Evolutionary conservation across 1,284 basidiomycete species (phyloP), one percentile per base, ranked within the genome.

Genomic region (Xanthoconium separans): DNA sequence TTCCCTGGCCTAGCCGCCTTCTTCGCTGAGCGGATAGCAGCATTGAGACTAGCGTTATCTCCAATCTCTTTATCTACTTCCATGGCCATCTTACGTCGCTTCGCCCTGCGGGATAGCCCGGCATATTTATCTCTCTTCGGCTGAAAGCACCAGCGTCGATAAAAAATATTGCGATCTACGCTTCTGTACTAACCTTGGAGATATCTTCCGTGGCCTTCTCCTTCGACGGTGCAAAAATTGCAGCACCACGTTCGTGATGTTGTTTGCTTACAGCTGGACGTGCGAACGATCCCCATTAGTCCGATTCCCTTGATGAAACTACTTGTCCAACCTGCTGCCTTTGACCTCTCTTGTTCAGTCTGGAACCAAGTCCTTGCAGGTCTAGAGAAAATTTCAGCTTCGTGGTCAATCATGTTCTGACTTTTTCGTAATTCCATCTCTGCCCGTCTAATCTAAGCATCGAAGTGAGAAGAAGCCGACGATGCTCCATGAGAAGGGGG

Each of bases 361-460:
- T 98, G 96, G 83, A 99, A 99, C 97, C 97, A 99, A 13, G 95
- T 98, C 59, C 96, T 79, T 27, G 94, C 93, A 9, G 97, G 97
- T 47, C 96, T 81, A 33, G 91, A 87, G 70, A 88, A 93, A 64
- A 99, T 99, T 74, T 99, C 97, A n/a, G 83, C 84, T 70, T 92
- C 83, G 65, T 99, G 93, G 69, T 95, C 88, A 51, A 98, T 85
- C 81, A 99, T 87, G 70, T 99, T 99, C 71, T 97, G 85, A 36
- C 95, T 93, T 73, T 98, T 99, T 62, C 82, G 87, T 20, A 99
- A 67, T 72, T 99, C 93, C 94, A 98, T 98, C 72, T 99, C 97
- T 4, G 93, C 95, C 70, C 84, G 84, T 39, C 91, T 85, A 49
- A 95, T 73, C 89, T 93, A 39, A 43, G 47, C 8, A 27, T 40